Percentiles rank a stretch among this genome's conserved stretches.
phyloP scores from a whole-genome alignment of 23 red algal species.

The Agarophyton chilense region DNA sequence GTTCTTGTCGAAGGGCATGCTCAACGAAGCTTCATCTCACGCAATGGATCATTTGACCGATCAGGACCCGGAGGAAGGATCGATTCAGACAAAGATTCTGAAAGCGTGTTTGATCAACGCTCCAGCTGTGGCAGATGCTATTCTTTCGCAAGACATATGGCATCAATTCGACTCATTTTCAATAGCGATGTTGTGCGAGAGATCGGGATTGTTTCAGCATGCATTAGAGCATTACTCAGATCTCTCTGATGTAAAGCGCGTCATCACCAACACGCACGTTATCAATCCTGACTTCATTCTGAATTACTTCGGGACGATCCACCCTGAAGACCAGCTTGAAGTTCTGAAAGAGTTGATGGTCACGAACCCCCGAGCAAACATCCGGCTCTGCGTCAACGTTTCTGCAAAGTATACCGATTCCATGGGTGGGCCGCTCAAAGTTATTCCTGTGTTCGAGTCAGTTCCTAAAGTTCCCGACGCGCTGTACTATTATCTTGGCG shows the following conservation, averaged over 20 bases:
- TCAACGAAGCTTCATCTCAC: constrained; percentile 92
- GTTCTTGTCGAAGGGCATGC: constrained; percentile 86
- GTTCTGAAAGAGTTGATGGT: constrained; percentile 87
- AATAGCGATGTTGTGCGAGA: constrained; percentile 92
- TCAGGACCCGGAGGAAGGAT: constrained; percentile 65
- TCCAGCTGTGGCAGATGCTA: constrained; percentile 96
- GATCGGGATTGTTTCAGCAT: constrained; percentile 91
- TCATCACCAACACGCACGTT: constrained; percentile 92
- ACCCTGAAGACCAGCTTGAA: constrained; percentile 84
- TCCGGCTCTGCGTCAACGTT: constrained; percentile 85
- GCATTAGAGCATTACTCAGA: constrained; percentile 91
- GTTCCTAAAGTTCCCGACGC: constrained; percentile 81
- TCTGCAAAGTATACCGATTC: constrained; percentile 89
- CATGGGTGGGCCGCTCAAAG: constrained; percentile 76
- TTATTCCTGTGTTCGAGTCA: constrained; percentile 88
- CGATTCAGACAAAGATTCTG: constrained; percentile 94
- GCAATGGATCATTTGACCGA: constrained; percentile 86
- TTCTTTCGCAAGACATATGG: constrained; percentile 96
- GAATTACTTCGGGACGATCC: constrained; percentile 89
- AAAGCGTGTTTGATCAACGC: constrained; percentile 80
- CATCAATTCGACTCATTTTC: constrained; percentile 86
- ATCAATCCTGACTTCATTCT: constrained; percentile 92
- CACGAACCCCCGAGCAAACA: constrained; percentile 87
- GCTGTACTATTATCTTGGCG: constrained; percentile 86
- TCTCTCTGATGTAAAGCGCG: constrained; percentile 91